A percentile compares a stretch with the other conserved stretches of the same genome.
Evolutionary conservation across 1,284 basidiomycete genomes (phyloP).

Genomic region (Puccinia horiana): DNA sequence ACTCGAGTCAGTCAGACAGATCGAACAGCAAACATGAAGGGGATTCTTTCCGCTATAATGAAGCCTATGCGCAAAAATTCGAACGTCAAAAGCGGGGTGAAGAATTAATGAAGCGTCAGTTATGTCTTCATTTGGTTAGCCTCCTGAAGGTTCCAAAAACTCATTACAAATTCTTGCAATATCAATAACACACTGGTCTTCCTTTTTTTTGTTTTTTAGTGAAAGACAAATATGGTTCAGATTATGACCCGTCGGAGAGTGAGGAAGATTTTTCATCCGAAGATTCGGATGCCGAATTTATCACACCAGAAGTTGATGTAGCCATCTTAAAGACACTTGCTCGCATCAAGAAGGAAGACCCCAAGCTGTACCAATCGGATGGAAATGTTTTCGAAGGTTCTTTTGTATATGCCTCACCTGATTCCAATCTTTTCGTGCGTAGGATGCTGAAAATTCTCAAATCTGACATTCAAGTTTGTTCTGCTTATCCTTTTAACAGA

Average conservation of each 20-base stretch:
- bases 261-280: constrained; percentile 71
- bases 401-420: constrained; percentile 51
- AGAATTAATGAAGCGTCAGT: constrained; percentile 73
- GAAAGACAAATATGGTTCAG: constrained; percentile 81
- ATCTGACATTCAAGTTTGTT: neutral
- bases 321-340: constrained; percentile 90
- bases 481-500: constrained; percentile 51
- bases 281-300: constrained; percentile 91
- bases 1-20: neutral
- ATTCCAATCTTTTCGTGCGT: constrained; percentile 21
- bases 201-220: constrained; percentile 62
- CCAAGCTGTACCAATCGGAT: constrained; percentile 73
- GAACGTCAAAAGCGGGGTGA: constrained; percentile 77
- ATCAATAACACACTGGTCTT: constrained; percentile 30
- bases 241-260: constrained; percentile 58
- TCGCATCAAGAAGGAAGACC: constrained; percentile 80
- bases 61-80: constrained; percentile 79
- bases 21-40: constrained; percentile 57
- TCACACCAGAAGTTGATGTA: constrained; percentile 90
- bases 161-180: constrained; percentile 45
- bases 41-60: constrained; percentile 71
- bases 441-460: neutral
- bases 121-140: neutral
- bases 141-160: neutral
- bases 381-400: constrained; percentile 75